Evolutionary conservation across 1,139 yeast genomes (phyloP).

Genomic region (Hansenula sp.): DNA sequence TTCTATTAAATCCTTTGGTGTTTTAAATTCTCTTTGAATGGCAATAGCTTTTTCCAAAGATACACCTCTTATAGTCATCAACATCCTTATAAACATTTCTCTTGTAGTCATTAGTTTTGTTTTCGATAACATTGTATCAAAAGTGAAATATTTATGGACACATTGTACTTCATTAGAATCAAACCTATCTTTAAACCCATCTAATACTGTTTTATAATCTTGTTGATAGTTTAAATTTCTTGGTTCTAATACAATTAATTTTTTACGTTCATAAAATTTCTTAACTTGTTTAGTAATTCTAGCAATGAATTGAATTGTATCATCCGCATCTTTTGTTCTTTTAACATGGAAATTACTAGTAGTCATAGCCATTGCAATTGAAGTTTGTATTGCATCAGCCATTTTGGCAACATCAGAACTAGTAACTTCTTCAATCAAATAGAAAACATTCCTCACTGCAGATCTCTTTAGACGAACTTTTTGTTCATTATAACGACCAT

Average conservation of each 20-base stretch:
- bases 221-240: conserved; percentile 44
- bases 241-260: conserved; percentile 47
- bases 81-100: conserved; percentile 71
- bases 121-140: conserved; percentile 69
- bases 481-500: conserved; percentile 86
- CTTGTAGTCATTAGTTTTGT: conserved; percentile 65
- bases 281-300: conserved; percentile 50
- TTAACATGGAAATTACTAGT: conserved; percentile 64
- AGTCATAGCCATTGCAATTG: conserved; percentile 69
- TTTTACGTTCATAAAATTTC: conserved; percentile 30
- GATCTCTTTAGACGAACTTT: conserved; percentile 69
- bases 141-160: conserved; percentile 62
- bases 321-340: conserved; percentile 68
- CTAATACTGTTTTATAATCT: conserved; percentile 41
- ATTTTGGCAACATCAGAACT: conserved; percentile 39
- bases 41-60: conserved; percentile 80
- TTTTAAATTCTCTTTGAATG: conserved; percentile 61
- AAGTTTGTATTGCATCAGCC: conserved; percentile 68
- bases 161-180: conserved; percentile 37
- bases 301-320: conserved; percentile 63
- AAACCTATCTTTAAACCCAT: conserved; percentile 41
- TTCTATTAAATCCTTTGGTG: conserved; percentile 52
- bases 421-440: conserved; percentile 76
- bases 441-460: conserved; percentile 63
- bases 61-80: conserved; percentile 77